These are phyloP conservation scores for Paramecium sonneborni DNA, from an alignment of 73 alveolate species.

Conservation along the genomic window DNA sequence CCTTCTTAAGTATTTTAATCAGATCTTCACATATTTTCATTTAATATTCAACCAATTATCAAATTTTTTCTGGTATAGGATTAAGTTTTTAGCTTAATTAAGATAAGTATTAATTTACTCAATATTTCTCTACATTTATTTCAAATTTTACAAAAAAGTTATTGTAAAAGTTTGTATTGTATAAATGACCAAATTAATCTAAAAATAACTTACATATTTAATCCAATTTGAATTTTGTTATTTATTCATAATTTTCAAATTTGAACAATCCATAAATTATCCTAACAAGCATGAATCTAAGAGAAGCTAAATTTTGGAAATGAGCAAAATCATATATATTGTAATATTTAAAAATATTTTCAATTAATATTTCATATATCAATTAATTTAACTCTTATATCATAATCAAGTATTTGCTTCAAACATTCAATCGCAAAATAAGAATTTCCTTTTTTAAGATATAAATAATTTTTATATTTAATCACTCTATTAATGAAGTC, in stretches of 20 bases:
- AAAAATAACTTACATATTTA: neutral
- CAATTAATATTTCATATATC: too few species aligned
- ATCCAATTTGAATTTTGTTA: neutral
- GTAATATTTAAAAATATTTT: too few species aligned
- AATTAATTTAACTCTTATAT: too few species aligned
- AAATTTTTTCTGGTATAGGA: neutral
- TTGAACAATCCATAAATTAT: too few species aligned
- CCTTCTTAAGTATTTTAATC: neutral
- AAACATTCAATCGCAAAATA: too few species aligned
- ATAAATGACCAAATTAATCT: neutral
- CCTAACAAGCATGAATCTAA: too few species aligned
- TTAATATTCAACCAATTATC: neutral
- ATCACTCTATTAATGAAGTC: too few species aligned
- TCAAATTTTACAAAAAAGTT: neutral
- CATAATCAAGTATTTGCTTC: too few species aligned
- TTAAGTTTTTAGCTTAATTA: neutral
- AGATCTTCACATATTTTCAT: neutral
- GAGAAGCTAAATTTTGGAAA: too few species aligned
- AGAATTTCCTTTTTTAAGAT: too few species aligned
- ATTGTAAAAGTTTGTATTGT: neutral
- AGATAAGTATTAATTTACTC: neutral
- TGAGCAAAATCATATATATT: neutral
- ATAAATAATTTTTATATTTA: too few species aligned
- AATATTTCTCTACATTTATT: neutral
- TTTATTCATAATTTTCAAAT: neutral